Evolutionary conservation across 2,329 filamentous ascomycete species (phyloP).

Genomic region (Trichoderma pleuroti): DNA sequence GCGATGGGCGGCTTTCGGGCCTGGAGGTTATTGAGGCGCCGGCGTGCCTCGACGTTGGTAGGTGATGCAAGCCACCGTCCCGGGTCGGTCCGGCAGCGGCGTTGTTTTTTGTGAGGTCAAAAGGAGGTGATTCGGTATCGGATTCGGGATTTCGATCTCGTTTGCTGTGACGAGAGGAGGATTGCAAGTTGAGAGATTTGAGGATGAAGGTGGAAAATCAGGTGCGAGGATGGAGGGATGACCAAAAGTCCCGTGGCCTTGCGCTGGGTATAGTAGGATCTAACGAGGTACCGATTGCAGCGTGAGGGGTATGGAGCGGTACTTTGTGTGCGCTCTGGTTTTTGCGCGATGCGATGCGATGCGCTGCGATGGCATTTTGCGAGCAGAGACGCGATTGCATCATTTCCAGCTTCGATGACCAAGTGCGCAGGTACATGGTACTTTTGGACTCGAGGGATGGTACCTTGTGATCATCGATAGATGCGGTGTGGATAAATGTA

Average conservation of each 20-base stretch:
- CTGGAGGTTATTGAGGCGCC: background rate
- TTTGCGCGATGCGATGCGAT: background rate
- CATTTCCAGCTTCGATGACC: background rate
- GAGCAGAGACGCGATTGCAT: constrained; percentile 13
- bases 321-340: background rate
- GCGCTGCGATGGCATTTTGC: background rate
- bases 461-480: background rate
- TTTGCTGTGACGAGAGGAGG: background rate
- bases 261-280: background rate
- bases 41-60: background rate
- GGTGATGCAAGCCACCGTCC: constrained; percentile 3
- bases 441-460: rapidly evolving
- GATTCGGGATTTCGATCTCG: background rate
- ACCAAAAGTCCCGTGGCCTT: background rate
- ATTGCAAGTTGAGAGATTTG: too few relatives aligned
- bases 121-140: background rate
- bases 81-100: background rate
- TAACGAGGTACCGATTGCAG: background rate
- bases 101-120: background rate
- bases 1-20: background rate
- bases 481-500: background rate
- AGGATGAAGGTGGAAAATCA: background rate
- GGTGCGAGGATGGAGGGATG: background rate
- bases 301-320: background rate
- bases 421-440: background rate